Percentiles rank a stretch among this genome's conserved stretches.
These are phyloP conservation scores for Brassica juncea DNA, from an alignment of 345 rosid genomes.

Conservation along the genomic window DNA sequence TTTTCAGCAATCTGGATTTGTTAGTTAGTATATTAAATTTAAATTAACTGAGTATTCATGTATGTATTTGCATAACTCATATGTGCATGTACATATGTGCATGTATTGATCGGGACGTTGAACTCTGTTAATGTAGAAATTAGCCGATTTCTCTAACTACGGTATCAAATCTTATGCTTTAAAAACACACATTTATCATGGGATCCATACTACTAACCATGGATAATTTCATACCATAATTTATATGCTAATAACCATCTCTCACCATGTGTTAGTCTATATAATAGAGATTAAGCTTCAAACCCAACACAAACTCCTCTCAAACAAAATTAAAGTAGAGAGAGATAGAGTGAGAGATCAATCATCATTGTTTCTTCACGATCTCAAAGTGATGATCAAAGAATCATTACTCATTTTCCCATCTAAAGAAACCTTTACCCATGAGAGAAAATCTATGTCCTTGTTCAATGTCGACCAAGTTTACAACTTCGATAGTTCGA, in stretches of 20 bases:
- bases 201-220: conserved; percentile 15
- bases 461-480: conserved; percentile 77
- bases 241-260: conserved; percentile 12
- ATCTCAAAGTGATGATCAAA: conserved; percentile 56
- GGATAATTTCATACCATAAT: conserved; percentile 27
- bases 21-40: no score
- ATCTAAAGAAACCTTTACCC: conserved; percentile 28
- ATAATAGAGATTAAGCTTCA: conserved; percentile 20
- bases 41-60: no score
- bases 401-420: conserved; percentile 53
- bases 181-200: conserved; percentile 2
- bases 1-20: no score
- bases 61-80: no score
- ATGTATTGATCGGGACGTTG: no score
- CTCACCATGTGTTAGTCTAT: conserved; percentile 25
- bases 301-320: conserved; percentile 27
- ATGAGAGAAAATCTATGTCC: conserved; percentile 50
- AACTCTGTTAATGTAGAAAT: no score
- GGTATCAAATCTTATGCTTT: neutral
- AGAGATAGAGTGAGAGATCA: neutral
- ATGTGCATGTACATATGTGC: no score
- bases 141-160: neutral
- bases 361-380: conserved; percentile 41
- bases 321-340: conserved; percentile 5
- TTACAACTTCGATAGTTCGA: conserved; percentile 64